Conservation (phyloP, 192 early-diverging fungal species). For the Backusella psychrophila region DNA sequence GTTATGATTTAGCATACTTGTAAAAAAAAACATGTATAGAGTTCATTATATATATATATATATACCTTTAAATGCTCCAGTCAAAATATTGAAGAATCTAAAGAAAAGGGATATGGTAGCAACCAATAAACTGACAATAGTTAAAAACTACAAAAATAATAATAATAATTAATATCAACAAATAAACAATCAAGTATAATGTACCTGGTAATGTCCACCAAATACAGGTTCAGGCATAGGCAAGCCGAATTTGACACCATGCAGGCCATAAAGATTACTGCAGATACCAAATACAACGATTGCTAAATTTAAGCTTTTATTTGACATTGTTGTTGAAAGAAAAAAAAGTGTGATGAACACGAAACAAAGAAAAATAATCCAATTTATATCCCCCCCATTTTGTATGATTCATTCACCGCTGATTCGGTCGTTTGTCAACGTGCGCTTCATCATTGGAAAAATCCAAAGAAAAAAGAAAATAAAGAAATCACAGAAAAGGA, state of each 20-base stretch:
- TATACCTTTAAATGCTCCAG: slow-evolving; percentile 23
- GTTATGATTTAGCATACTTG: too few species aligned
- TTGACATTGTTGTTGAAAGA: background rate
- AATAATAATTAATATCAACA: too few species aligned
- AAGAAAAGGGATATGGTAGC: slow-evolving; percentile 13
- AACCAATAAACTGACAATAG: slow-evolving; percentile 25
- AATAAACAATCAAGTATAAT: background rate
- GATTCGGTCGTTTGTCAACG: background rate
- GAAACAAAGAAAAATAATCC: background rate
- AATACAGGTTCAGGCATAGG: slow-evolving; percentile 9
- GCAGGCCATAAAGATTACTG: background rate
- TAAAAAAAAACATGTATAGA: too few species aligned
- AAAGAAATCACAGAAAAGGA: too few species aligned
- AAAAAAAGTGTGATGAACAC: background rate
- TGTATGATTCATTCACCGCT: background rate
- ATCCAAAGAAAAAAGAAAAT: too few species aligned
- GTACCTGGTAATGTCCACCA: slow-evolving; percentile 28
- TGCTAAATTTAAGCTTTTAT: background rate
- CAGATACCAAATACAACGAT: slow-evolving; percentile 4
- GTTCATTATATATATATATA: background rate
- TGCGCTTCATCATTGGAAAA: background rate
- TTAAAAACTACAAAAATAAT: slow-evolving; percentile 21
- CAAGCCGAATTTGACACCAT: background rate
- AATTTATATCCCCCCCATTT: background rate
- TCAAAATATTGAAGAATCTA: slow-evolving; percentile 22